Evolutionary conservation across 2,329 filamentous ascomycete species (phyloP), one percentile per base, ranked within the genome.

Genomic region (Metarhizium robertsii): DNA sequence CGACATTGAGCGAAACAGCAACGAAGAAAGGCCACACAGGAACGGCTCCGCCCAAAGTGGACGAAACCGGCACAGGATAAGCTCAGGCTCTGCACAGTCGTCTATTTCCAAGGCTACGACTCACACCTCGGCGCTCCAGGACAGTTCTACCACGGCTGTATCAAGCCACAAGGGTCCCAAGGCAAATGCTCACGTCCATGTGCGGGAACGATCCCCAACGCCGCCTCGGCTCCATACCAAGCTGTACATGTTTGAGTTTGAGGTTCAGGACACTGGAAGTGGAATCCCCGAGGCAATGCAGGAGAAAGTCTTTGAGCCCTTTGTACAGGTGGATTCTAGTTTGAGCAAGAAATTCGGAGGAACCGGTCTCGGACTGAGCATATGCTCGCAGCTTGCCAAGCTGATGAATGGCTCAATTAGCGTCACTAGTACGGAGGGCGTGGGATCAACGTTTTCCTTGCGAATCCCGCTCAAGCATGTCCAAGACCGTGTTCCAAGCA

Each of bases 301-400:
- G 62, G 77, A 88, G 55, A 86, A 86, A 61, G 90, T 96, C 10
- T 96, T 96, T 66, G 92, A 96, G 68, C 92, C 92, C 0, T 96
- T 96, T 65, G 88, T 96, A 0, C 92, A 96, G 69, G 92, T 88
- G n/a, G 91, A 96, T 66, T 74, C 94, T 1, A 88, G 90, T 1
- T 73, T 96, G 16, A 95, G 88, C 73, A 95, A 90, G 69, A 94
- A 94, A 65, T 95, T 86, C 66, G 90, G 90, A 18, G 92, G 92
- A 16, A 96, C 92, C 1, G 92, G 92, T 4, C 75, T 96, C 2
- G 92, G 92, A 2, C 70, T 96, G 54, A 92, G 88, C 65, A 96
- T 96, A 63, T 95, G 90, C 71, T 86, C 89, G 20, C 92, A 96
- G 67, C 75, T 96, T 42, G 88, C 90, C 3, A 83, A 77, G 16